Base-by-base conservation (phyloP, 2,329 filamentous ascomycete genomes). In the Phialophora tarda region DNA sequence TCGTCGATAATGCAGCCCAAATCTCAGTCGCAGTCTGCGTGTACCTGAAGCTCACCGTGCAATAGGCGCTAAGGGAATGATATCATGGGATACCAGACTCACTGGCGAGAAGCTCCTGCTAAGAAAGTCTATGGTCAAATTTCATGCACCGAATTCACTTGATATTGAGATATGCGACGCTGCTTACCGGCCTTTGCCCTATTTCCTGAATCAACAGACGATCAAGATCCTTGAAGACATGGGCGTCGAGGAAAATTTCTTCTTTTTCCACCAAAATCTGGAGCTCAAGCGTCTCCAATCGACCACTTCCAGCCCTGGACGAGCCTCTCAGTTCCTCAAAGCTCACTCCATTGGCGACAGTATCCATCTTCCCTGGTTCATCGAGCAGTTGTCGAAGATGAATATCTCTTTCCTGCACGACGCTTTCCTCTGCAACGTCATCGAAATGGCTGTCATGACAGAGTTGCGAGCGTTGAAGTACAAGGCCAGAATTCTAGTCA, bases 171-270 rank as follows among this genome's bases (percentile, higher is more conserved):
- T 93, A 53, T 93, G 90, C 73, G 90, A 89, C 55, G 83, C 86
- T 50, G 88, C 87, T 0, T 87, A 86, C 44, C 86, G 83, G 59
- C 88, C 91, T 0, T 82, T 94, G 6, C 85, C 85, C 0, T 82
- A 93, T 71, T 86, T 88, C 21, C 83, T 96, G 1, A 96, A 96
- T 73, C 87, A 90, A 0, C 91, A 91, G 70, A 82, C 93, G 67
- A 92, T 96, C 78, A 96, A 96, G 75, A 92, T 96, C 4, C 77
- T 96, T 0, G 92, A 96, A 73, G 92, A 96, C 70, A 87, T 94
- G 76, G 83, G 84, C 0, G 87, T 90, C 0, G 74, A 81, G 0
- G 73, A 79, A 0, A 63, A 77, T 0, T 89, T 85, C 75, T 94
- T 96, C 70, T 74, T 89, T 11, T 73, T 81, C 0, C 77, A 91